Evolutionary conservation across 352 stramenopile genomes (phyloP).

Genomic region (Pythium chondricola): DNA sequence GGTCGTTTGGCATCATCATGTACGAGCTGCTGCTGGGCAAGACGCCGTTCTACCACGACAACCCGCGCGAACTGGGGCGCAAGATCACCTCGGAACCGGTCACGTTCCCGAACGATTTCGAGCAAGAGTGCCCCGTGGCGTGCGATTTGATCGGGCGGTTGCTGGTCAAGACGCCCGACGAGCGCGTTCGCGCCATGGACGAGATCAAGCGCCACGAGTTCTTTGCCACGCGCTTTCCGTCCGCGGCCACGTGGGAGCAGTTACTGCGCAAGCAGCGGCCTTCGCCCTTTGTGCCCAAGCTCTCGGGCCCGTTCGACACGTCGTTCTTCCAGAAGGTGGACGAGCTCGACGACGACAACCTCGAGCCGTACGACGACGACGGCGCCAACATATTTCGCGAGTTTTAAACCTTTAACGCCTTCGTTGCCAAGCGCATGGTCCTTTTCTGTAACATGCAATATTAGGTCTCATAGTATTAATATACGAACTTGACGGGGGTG

Average conservation of each 20-base stretch:
- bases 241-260: constrained; percentile 29
- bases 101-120: constrained; percentile 61
- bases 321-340: constrained; percentile 62
- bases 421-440: too few relatives aligned
- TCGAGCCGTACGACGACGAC: constrained; percentile 64
- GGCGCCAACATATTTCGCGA: constrained; percentile 59
- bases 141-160: constrained; percentile 54
- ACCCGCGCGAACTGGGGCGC: constrained; percentile 67
- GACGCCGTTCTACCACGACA: constrained; percentile 86
- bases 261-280: constrained; percentile 32
- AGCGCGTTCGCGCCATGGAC: constrained; percentile 33
- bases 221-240: constrained; percentile 36
- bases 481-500: constrained; percentile 5
- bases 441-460: neutral
- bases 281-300: constrained; percentile 59
- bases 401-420: too few relatives aligned
- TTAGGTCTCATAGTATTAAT: neutral
- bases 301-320: constrained; percentile 59
- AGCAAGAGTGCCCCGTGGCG: constrained; percentile 37
- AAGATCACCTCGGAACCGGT: constrained; percentile 65
- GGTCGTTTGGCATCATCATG: constrained; percentile 82
- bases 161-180: constrained; percentile 47
- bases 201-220: constrained; percentile 58
- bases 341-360: constrained; percentile 44
- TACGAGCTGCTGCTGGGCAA: constrained; percentile 82